Base-by-base conservation (phyloP, 2,329 filamentous ascomycete genomes). In the Pseudogymnoascus sp. region DNA sequence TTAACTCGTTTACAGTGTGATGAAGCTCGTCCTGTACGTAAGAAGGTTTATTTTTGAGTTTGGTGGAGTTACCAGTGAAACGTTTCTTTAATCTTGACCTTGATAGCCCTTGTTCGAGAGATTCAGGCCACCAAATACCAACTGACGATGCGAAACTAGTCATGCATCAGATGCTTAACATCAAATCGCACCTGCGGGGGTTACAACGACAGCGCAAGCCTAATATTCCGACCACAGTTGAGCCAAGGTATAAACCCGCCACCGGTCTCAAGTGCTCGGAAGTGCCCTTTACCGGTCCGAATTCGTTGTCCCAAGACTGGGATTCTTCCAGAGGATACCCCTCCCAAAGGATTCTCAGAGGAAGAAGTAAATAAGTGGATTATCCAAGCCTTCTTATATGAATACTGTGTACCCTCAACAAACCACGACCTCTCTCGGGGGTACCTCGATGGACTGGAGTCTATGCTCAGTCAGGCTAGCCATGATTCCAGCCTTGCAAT, bases 351-450 rank as follows among this genome's bases (percentile, higher is more conserved):
- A 50, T 62, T 64, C 1, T 59, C 67, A 4, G n/a, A 67, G 26
- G 63, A 61, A 13, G 60, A 68, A 62, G 65, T 63, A 17, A 62
- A 68, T 19, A 19, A 23, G 17, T 63, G 66, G 31, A 60, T 67
- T 17, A 46, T 69, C 21, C 44, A 65, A 60, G 63, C 67, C 29
- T 71, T 71, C 64, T 67, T 68, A 60, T 69, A 71, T 42, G 69
- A 70, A 11, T 70, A 63, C 26, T 68, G 65, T 44, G 23, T 70
- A 31, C n/a, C 64, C 7, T 62, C 67, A 7, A 60, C 65, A 10
- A 69, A 68, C 50, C 26, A 15, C 15, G 56, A 63, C 19, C 53
- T 70, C 1, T 70, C 69, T 37, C 40, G 64, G 26, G 68, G 68
- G 1, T 69, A 60, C 42, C 64, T 70, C 11, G 59, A 65, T 53